These are phyloP conservation scores for Mrakia gelida DNA, from an alignment of 768 basidiomycete genomes.

Conservation along the genomic window DNA sequence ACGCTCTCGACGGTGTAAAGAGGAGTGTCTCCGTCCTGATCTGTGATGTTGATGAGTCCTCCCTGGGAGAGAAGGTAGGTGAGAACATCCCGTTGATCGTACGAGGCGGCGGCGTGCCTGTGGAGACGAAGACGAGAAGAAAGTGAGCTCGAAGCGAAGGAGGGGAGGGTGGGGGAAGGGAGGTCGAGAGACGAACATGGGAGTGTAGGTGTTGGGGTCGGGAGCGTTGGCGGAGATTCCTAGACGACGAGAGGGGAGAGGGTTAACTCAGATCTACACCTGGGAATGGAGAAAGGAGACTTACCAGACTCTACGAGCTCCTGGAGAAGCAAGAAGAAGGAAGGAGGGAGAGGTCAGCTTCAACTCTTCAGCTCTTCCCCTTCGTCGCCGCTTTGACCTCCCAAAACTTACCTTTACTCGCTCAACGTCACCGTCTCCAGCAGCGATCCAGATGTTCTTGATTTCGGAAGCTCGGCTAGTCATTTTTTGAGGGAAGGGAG, in stretches of 20 bases:
- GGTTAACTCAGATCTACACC: too few relatives aligned
- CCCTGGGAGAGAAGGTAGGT: slow-evolving; percentile 76
- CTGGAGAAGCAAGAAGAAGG: not conserved
- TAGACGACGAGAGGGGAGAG: not conserved
- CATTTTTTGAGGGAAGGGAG: slow-evolving; percentile 16
- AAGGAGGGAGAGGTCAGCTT: slow-evolving; percentile 1
- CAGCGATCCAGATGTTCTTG: slow-evolving; percentile 84
- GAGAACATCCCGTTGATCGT: slow-evolving; percentile 70
- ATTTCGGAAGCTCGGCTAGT: slow-evolving; percentile 24
- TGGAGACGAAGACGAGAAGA: slow-evolving; percentile 29
- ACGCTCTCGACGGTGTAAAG: slow-evolving; percentile 82
- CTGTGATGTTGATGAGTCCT: slow-evolving; percentile 79
- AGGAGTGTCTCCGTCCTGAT: slow-evolving; percentile 86
- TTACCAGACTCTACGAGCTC: slow-evolving; percentile 27
- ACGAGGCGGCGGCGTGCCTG: slow-evolving; percentile 92
- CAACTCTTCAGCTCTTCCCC: not conserved
- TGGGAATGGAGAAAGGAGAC: not conserved
- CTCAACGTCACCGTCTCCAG: slow-evolving; percentile 79
- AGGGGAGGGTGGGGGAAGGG: slow-evolving; percentile 33
- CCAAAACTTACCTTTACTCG: slow-evolving; percentile 60
- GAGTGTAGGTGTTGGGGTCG: slow-evolving; percentile 33
- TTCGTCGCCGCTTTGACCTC: not conserved
- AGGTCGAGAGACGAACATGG: slow-evolving; percentile 19
- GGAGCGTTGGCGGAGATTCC: slow-evolving; percentile 25
- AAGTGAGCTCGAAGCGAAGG: slow-evolving; percentile 26